These are phyloP conservation scores for Neurospora hispaniola DNA, from an alignment of 495 filamentous ascomycete genomes.

Conservation along the genomic window DNA sequence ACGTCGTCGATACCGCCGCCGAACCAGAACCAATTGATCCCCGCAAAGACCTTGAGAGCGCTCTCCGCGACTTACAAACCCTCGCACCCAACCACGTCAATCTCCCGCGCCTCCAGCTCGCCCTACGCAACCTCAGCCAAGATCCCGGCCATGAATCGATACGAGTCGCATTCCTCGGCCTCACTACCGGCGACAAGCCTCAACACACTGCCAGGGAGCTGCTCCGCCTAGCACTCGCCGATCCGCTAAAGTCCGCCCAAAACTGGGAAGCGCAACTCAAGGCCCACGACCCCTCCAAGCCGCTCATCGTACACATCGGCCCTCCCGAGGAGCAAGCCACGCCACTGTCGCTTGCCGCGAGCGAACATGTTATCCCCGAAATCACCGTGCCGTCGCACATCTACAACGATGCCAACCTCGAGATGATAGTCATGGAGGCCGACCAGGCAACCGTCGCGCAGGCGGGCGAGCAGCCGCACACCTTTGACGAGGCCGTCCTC, in stretches of 20 bases:
- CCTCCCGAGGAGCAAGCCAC: slow-evolving; percentile 11
- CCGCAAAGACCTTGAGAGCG: slow-evolving; percentile 46
- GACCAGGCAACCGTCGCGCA: slow-evolving; percentile 35
- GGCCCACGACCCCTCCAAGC: slow-evolving; percentile 27
- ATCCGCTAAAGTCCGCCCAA: slow-evolving; percentile 55
- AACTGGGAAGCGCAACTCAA: slow-evolving; percentile 64
- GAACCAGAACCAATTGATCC: slow-evolving; percentile 10
- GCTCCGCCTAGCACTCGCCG: slow-evolving; percentile 61
- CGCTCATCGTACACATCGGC: slow-evolving; percentile 37
- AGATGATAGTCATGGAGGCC: slow-evolving; percentile 60
- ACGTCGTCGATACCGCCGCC: neutral
- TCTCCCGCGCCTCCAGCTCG: slow-evolving; percentile 68
- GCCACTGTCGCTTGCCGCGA: slow-evolving; percentile 2
- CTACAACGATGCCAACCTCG: slow-evolving; percentile 57
- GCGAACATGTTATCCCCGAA: slow-evolving; percentile 32
- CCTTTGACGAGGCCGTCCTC: slow-evolving; percentile 49
- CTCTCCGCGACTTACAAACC: slow-evolving; percentile 50
- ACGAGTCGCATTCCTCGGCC: slow-evolving; percentile 53
- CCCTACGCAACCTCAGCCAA: slow-evolving; percentile 63
- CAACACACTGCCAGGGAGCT: slow-evolving; percentile 42
- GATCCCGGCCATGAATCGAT: slow-evolving; percentile 49
- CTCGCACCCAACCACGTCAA: slow-evolving; percentile 56
- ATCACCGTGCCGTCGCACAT: slow-evolving; percentile 53
- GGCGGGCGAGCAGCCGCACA: slow-evolving; percentile 13
- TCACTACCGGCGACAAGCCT: slow-evolving; percentile 22